These are phyloP conservation scores for Trametes elegans DNA, from an alignment of 768 basidiomycete species.

Conservation along the genomic window DNA sequence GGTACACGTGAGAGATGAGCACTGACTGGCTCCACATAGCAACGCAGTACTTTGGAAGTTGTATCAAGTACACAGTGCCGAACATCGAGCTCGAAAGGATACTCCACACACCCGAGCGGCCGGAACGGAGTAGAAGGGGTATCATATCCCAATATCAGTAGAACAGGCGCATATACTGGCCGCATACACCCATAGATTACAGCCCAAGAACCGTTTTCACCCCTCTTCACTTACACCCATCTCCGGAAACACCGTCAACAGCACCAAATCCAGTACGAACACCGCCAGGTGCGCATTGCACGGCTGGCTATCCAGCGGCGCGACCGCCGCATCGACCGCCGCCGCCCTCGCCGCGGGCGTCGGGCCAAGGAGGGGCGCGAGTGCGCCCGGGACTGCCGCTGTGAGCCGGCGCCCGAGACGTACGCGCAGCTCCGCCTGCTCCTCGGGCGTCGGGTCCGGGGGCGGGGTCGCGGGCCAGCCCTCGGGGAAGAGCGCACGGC, in stretches of 20 bases:
- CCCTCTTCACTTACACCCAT: slow-evolving; percentile 39
- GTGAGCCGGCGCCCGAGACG: slow-evolving; percentile 39
- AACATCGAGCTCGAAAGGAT: no score
- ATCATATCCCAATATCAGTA: no score
- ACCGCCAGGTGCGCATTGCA: slow-evolving; percentile 83
- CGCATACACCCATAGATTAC: no score
- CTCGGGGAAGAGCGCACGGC: slow-evolving; percentile 79
- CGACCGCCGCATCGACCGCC: slow-evolving; percentile 54
- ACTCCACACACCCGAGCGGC: no score
- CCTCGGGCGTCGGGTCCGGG: slow-evolving; percentile 73
- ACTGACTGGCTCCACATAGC: no score
- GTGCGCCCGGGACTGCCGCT: slow-evolving; percentile 46
- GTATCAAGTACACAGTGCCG: no score
- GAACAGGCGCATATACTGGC: no score
- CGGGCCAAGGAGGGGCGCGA: slow-evolving; percentile 55
- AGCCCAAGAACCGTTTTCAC: slow-evolving; percentile 1
- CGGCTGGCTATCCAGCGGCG: slow-evolving; percentile 54
- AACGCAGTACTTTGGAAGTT: no score
- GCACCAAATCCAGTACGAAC: slow-evolving; percentile 67
- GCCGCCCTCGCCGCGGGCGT: slow-evolving; percentile 35
- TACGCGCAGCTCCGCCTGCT: slow-evolving; percentile 58
- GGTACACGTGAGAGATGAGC: no score
- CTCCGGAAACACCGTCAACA: slow-evolving; percentile 80
- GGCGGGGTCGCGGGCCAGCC: slow-evolving; percentile 81
- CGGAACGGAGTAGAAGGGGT: no score